Conservation (phyloP, 148 eudicot genomes). For the Rhododendron simsii region DNA sequence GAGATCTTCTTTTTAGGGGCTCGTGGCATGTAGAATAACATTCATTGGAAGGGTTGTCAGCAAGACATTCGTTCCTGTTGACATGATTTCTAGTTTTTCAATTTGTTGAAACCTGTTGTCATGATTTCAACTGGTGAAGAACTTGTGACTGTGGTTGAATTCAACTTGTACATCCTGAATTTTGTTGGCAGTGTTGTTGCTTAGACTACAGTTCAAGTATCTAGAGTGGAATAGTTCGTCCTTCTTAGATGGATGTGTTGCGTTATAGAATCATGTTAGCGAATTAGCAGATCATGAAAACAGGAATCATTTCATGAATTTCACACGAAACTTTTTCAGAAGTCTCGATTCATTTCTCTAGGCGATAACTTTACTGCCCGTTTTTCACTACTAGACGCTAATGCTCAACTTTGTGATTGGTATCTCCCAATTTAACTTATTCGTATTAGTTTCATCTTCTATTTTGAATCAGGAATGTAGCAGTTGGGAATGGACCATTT, state of each 20-base stretch:
- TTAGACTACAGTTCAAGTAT: background rate
- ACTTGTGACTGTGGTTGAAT: background rate
- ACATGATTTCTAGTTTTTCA: background rate
- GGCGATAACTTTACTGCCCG: background rate
- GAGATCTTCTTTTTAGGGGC: background rate
- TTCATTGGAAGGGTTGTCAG: background rate
- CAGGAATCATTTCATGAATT: background rate
- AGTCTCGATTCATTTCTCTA: background rate
- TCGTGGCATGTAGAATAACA: background rate
- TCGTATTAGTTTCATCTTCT: background rate
- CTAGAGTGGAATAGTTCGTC: background rate
- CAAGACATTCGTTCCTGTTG: background rate
- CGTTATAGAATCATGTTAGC: background rate
- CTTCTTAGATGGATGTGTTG: background rate
- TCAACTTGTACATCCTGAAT: background rate
- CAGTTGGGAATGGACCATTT: slow-evolving; percentile 24
- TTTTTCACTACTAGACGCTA: background rate
- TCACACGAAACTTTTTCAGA: background rate
- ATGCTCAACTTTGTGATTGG: background rate
- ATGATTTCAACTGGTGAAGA: background rate
- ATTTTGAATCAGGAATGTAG: slow-evolving; percentile 57
- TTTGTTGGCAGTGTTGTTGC: background rate
- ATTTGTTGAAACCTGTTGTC: background rate
- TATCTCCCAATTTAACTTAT: background rate
- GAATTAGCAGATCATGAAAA: background rate